These are phyloP conservation scores for Groenewaldozyma auringiensis DNA, from an alignment of 1,139 yeast genomes.

Conservation along the genomic window DNA sequence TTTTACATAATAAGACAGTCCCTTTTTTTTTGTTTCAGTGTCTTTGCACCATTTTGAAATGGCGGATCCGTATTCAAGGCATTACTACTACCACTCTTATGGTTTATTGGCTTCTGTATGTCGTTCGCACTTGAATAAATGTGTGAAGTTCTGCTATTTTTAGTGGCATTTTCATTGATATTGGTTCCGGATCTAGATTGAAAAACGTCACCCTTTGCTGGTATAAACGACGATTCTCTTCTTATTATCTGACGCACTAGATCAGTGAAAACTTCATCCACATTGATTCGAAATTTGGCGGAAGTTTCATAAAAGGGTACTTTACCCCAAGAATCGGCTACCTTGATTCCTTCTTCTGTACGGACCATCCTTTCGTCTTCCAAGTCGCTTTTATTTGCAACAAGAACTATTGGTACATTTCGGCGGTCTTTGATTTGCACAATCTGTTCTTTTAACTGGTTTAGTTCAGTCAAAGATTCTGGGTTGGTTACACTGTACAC, in stretches of 20 bases:
- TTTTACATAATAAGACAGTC: conserved; percentile 21
- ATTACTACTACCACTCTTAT: neutral
- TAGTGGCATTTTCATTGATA: neutral
- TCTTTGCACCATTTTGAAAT: neutral
- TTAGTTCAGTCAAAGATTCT: conserved; percentile 69
- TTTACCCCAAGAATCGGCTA: conserved; percentile 83
- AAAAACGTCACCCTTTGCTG: neutral
- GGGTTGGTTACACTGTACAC: conserved; percentile 86
- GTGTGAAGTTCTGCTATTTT: neutral
- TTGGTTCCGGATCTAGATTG: neutral
- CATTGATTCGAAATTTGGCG: conserved; percentile 79
- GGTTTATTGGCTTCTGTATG: neutral
- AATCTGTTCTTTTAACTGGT: conserved; percentile 83
- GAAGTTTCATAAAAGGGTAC: conserved; percentile 77
- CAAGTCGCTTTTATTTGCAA: conserved; percentile 53
- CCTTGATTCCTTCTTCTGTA: conserved; percentile 39
- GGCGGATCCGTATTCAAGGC: neutral
- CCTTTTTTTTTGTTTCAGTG: conserved; percentile 12
- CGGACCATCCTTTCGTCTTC: conserved; percentile 54
- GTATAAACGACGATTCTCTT: conserved; percentile 27
- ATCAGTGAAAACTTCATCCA: conserved; percentile 81
- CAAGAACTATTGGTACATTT: conserved; percentile 37
- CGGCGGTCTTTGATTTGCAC: conserved; percentile 64
- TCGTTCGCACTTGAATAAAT: neutral
- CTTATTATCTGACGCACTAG: conserved; percentile 63